Evolutionary conservation across 2,329 filamentous ascomycete genomes (phyloP), one percentile per base, ranked within the genome.

Genomic region (Lachnellula cervina): DNA sequence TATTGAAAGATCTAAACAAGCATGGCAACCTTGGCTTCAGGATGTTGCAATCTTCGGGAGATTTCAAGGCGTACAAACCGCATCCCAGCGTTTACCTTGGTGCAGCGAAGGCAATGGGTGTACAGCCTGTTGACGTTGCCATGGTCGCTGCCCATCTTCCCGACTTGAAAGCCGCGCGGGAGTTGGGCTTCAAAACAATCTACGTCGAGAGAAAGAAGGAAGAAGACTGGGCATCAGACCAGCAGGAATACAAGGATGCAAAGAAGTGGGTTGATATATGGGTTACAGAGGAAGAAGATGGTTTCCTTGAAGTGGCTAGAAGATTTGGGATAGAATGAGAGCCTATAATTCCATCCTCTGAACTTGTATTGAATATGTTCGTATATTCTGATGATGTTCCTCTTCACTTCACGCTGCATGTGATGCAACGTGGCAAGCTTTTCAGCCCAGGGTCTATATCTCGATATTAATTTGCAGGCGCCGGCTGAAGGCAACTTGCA

Each of bases 41-140:
- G 21, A 72, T 77, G 52, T 64, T 91, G 40, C 74, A 87, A 57
- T 88, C 83, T 8, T 82, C 84, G 0, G 88, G 88, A 70, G 79
- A 86, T 60, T 93, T 92, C 67, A 74, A 77, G 45, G 83, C 82
- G 0, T 94, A 93, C 70, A 94, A 94, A 74, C 89, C 89, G 1
- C 78, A 81, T 58, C 80, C 81, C 7, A 74, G 70, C 51, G 84
- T 86, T 2, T 94, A 94, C 66, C 76, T 80, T 1, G 88, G 89
- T 4, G 88, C 86, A 0, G 87, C 77, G 2, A 70, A 75, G 55
- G 76, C 74, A 61, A 71, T 92, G 51, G 81, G 79, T 0, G 43
- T 65, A 16, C 63, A 78, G 58, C 80, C 84, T 0, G 68, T 14
- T 16, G n/a, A 47, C 66, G 86, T 89, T 55, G 87, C 83, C 19